These are phyloP conservation scores for Adansonia grandidieri DNA, from an alignment of 441 rosid species.

Conservation along the genomic window DNA sequence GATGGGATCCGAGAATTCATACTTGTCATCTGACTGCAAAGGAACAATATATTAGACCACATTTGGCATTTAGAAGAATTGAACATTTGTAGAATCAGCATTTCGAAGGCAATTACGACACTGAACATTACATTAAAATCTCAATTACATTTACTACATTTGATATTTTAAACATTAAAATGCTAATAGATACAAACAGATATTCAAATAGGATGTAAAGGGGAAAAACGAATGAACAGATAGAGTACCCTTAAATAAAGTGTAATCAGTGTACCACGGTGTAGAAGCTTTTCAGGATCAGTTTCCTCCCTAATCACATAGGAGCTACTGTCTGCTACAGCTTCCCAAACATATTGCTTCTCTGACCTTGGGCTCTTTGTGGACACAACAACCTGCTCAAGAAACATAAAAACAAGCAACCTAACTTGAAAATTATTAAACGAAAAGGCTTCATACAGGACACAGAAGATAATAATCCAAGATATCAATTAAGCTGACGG, in stretches of 20 bases:
- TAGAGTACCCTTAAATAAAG: conserved; percentile 70
- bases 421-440: neutral
- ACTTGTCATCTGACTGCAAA: conserved; percentile 87
- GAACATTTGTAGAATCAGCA: neutral
- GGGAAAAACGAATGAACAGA: neutral
- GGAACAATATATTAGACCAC: conserved; percentile 5
- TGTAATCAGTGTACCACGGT: conserved; percentile 86
- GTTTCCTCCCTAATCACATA: conserved; percentile 83
- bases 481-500: neutral
- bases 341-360: conserved; percentile 93
- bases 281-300: conserved; percentile 71
- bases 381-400: conserved; percentile 76
- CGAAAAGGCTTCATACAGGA: neutral
- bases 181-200: neutral
- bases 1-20: conserved; percentile 75
- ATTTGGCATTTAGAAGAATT: neutral
- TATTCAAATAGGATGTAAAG: conserved; percentile 6
- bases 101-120: neutral
- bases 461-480: conserved; percentile 15
- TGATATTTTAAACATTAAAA: neutral
- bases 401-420: conserved; percentile 16
- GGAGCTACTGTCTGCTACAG: conserved; percentile 84
- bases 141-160: neutral
- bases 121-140: neutral
- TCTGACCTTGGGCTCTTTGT: conserved; percentile 92